phyloP scores from a whole-genome alignment of 306 rosid genomes.

The Oemleria cerasiformis region DNA sequence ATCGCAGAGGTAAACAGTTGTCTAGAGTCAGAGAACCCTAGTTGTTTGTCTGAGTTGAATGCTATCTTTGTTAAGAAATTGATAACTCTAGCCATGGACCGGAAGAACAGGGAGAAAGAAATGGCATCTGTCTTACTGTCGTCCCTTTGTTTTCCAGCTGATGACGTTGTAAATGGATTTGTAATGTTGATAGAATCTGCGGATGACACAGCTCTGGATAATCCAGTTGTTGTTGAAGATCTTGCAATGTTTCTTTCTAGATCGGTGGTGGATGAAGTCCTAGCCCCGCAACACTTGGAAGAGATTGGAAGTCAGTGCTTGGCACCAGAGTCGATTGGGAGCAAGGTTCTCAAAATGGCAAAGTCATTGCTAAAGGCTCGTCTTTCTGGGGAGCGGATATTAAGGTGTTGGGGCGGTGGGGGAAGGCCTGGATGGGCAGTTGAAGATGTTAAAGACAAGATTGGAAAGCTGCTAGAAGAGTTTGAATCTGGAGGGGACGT shows the following conservation, averaged over 20 bases:
- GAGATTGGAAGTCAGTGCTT: slow-evolving; percentile 54
- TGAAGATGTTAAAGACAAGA: slow-evolving; percentile 69
- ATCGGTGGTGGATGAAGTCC: slow-evolving; percentile 63
- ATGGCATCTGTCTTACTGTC: slow-evolving; percentile 71
- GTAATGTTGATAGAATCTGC: slow-evolving; percentile 67
- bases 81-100: slow-evolving; percentile 67
- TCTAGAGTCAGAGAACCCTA: slow-evolving; percentile 47
- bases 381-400: slow-evolving; percentile 60
- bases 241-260: slow-evolving; percentile 76
- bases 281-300: slow-evolving; percentile 65
- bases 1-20: slow-evolving; percentile 48
- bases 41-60: slow-evolving; percentile 38
- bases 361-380: slow-evolving; percentile 59
- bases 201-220: slow-evolving; percentile 68
- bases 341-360: slow-evolving; percentile 55
- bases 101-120: slow-evolving; percentile 74
- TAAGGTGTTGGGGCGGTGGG: slow-evolving; percentile 82
- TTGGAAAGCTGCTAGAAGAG: slow-evolving; percentile 58
- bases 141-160: slow-evolving; percentile 58
- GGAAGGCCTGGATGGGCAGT: slow-evolving; percentile 68
- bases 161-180: slow-evolving; percentile 66
- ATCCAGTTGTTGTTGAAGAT: slow-evolving; percentile 67
- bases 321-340: slow-evolving; percentile 44
- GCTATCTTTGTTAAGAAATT: slow-evolving; percentile 62
- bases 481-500: slow-evolving; percentile 62